These are phyloP conservation scores for Kurtzmaniella fragi DNA, from an alignment of 805 yeast genomes.

Conservation along the genomic window DNA sequence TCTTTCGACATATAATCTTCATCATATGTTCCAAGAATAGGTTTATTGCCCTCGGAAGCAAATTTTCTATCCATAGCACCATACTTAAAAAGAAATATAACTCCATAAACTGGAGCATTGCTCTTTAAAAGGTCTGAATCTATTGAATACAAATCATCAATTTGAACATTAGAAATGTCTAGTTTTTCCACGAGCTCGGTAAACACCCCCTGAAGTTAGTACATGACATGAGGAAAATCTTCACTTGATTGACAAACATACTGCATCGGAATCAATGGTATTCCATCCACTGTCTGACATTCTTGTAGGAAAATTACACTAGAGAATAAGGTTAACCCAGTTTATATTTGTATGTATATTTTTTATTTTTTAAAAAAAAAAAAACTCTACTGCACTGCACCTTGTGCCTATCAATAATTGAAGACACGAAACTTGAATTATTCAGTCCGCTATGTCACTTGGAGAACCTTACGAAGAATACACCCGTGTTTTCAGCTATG, in stretches of 20 bases:
- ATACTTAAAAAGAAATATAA: conserved; percentile 59
- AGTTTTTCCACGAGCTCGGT: conserved; percentile 56
- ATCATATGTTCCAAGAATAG: conserved; percentile 43
- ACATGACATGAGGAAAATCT: conserved; percentile 3
- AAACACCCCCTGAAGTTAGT: conserved; percentile 46
- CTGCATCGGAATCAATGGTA: conserved; percentile 63
- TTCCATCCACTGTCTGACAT: conserved; percentile 43
- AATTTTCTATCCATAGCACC: conserved; percentile 32
- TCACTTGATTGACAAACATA: conserved; percentile 11
- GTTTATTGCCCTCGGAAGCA: conserved; percentile 24
- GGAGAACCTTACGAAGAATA: conserved; percentile 26
- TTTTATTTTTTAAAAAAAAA: neutral
- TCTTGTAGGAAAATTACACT: neutral
- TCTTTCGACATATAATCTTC: conserved; percentile 22
- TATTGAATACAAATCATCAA: conserved; percentile 53
- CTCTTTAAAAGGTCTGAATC: conserved; percentile 38
- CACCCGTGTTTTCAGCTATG: conserved; percentile 13
- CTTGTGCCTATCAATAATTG: neutral
- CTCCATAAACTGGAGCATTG: conserved; percentile 48
- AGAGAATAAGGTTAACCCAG: no score
- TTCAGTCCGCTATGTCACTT: conserved; percentile 9
- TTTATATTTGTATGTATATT: no score
- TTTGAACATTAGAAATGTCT: conserved; percentile 48
- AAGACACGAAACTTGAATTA: neutral
- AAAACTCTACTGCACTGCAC: neutral